Conservation (phyloP, 176 grass and related monocot species). For the Zoysia japonica region DNA sequence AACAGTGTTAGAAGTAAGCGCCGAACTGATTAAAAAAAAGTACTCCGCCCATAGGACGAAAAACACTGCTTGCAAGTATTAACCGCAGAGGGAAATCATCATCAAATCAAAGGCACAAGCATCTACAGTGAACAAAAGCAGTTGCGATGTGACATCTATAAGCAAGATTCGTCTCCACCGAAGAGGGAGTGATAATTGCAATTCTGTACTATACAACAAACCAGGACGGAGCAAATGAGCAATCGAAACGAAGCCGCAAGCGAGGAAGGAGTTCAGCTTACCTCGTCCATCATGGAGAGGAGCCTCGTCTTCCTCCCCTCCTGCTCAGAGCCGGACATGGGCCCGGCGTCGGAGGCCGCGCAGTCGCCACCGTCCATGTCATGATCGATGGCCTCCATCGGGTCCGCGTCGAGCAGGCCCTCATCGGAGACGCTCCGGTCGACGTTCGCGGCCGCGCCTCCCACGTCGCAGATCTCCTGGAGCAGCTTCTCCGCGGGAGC, state of each 20-base stretch:
- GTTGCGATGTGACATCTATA: conserved; percentile 50
- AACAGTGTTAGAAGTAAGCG: too few relatives aligned
- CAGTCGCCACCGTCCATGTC: conserved; percentile 49
- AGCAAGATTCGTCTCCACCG: conserved; percentile 60
- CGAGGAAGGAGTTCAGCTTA: neutral
- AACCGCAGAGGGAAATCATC: conserved; percentile 55
- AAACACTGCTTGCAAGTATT: conserved; percentile 25
- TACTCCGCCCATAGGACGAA: neutral
- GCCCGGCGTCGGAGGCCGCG: conserved; percentile 34
- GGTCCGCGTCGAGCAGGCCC: conserved; percentile 52
- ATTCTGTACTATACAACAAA: neutral
- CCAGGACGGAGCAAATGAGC: neutral
- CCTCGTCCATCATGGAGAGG: conserved; percentile 97
- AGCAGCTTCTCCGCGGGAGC: conserved; percentile 79
- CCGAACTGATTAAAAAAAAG: neutral
- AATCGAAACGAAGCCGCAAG: neutral
- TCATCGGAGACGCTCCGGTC: conserved; percentile 39
- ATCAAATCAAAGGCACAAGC: conserved; percentile 69
- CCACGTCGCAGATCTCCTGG: conserved; percentile 82
- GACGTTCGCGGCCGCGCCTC: conserved; percentile 34
- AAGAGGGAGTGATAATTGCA: conserved; percentile 29
- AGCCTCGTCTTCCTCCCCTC: conserved; percentile 96
- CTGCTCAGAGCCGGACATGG: conserved; percentile 62
- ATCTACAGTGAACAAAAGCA: conserved; percentile 66
- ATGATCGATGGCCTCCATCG: conserved; percentile 41